phyloP scores from a whole-genome alignment of 768 basidiomycete genomes.

The Lactifluus echinatus region DNA sequence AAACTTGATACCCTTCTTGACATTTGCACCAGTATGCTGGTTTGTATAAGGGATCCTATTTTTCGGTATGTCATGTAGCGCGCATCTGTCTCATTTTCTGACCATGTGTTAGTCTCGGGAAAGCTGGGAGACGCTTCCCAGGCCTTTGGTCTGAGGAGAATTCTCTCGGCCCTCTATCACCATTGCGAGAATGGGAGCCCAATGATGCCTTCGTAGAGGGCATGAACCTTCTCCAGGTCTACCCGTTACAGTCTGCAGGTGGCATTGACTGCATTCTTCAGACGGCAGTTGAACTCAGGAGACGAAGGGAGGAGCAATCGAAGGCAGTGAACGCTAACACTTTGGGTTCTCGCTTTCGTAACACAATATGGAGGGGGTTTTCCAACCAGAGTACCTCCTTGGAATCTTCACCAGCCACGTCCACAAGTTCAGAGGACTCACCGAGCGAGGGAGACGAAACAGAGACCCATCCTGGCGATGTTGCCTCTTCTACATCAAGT shows the following conservation, averaged over 20 bases:
- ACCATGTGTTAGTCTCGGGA: slow-evolving; percentile 41
- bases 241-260: slow-evolving; percentile 56
- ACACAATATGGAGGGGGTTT: slow-evolving; percentile 61
- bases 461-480: slow-evolving; percentile 27
- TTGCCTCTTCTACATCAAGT: slow-evolving; percentile 23
- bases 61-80: slow-evolving; percentile 37
- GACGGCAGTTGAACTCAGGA: slow-evolving; percentile 51
- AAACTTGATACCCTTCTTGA: slow-evolving; percentile 66
- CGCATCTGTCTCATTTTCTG: neutral
- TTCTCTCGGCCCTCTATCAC: slow-evolving; percentile 32
- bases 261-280: slow-evolving; percentile 67
- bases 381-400: slow-evolving; percentile 41
- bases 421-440: slow-evolving; percentile 21
- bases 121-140: slow-evolving; percentile 33
- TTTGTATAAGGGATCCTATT: slow-evolving; percentile 45
- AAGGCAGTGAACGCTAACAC: slow-evolving; percentile 29
- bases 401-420: slow-evolving; percentile 30
- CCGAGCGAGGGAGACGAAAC: slow-evolving; percentile 39
- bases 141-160: slow-evolving; percentile 50
- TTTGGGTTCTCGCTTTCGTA: slow-evolving; percentile 48
- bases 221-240: slow-evolving; percentile 52
- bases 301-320: slow-evolving; percentile 38
- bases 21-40: slow-evolving; percentile 60
- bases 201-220: slow-evolving; percentile 62
- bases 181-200: slow-evolving; percentile 41